Percentiles rank a stretch among this genome's conserved stretches.
Conservation (phyloP, 805 yeast genomes). For the Zygoascus ofunaensis region DNA sequence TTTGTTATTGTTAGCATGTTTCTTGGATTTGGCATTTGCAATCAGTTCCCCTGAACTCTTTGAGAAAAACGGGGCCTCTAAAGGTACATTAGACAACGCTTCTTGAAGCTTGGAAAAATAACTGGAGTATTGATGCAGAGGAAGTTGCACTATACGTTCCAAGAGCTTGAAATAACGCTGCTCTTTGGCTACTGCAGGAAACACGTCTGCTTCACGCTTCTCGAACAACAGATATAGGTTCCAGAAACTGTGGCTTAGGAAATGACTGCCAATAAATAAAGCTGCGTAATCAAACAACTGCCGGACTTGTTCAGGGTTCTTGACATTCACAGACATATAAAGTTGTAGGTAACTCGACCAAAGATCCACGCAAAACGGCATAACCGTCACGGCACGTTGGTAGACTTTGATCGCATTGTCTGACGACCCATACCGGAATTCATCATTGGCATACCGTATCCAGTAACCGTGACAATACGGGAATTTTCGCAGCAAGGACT, state of each 20-base stretch:
- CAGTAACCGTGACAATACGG: slow-evolving; percentile 36
- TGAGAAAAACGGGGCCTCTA: slow-evolving; percentile 27
- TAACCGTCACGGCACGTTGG: slow-evolving; percentile 25
- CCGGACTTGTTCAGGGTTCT: slow-evolving; percentile 14
- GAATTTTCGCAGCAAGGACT: slow-evolving; percentile 24
- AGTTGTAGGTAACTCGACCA: slow-evolving; percentile 34
- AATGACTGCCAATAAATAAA: slow-evolving; percentile 53
- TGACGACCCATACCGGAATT: slow-evolving; percentile 27
- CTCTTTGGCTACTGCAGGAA: slow-evolving; percentile 17
- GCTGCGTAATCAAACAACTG: slow-evolving; percentile 41
- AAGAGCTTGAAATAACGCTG: slow-evolving; percentile 29
- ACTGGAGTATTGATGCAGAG: slow-evolving; percentile 78
- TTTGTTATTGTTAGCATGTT: slow-evolving; percentile 19
- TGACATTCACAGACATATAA: slow-evolving; percentile 17
- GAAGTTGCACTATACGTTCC: slow-evolving; percentile 35
- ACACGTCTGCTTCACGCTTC: slow-evolving; percentile 34
- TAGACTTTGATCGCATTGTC: slow-evolving; percentile 27
- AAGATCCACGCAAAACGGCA: slow-evolving; percentile 25
- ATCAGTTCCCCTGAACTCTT: slow-evolving; percentile 17
- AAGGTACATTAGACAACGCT: slow-evolving; percentile 26
- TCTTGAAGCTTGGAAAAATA: slow-evolving; percentile 44
- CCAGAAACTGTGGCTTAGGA: slow-evolving; percentile 76
- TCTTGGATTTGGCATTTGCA: not conserved
- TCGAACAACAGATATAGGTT: slow-evolving; percentile 64
- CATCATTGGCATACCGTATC: slow-evolving; percentile 33